Conservation (phyloP, 2,329 filamentous ascomycete genomes). For the Monilinia fructicola region DNA sequence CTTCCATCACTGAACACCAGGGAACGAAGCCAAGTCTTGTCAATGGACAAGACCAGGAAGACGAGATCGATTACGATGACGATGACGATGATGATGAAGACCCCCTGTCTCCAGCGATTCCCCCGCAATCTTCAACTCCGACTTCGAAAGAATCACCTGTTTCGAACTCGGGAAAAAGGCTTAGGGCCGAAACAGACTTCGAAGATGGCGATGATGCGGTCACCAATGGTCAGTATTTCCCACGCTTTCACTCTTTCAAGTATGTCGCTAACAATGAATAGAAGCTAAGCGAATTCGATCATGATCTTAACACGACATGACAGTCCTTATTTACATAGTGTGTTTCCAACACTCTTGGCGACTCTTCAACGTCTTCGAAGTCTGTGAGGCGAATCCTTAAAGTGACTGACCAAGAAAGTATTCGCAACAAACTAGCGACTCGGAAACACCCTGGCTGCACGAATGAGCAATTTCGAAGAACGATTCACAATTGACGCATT, state of each 20-base stretch:
- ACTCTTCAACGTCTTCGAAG: slow-evolving; percentile 18
- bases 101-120: not conserved
- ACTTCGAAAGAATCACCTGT: slow-evolving; percentile 23
- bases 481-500: not conserved
- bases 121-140: slow-evolving; percentile 18
- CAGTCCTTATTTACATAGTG: not conserved
- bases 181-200: slow-evolving; percentile 33
- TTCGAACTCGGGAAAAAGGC: slow-evolving; percentile 35
- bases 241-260: not conserved
- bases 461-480: not conserved
- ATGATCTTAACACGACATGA: slow-evolving; percentile 25
- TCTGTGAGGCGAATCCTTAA: slow-evolving; percentile 16
- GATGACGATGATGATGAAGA: slow-evolving; percentile 31
- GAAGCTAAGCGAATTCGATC: slow-evolving; percentile 40
- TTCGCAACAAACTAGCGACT: not conserved
- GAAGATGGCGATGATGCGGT: slow-evolving; percentile 28
- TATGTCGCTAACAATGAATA: slow-evolving; percentile 32
- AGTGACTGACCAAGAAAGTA: not conserved
- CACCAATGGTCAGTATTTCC: slow-evolving; percentile 32
- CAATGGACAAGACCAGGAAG: slow-evolving; percentile 31
- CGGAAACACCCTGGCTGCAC: not conserved
- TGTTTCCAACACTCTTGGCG: slow-evolving; percentile 14
- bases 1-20: slow-evolving; percentile 15
- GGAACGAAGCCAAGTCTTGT: slow-evolving; percentile 39
- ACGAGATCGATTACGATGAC: slow-evolving; percentile 39